Percentiles rank a stretch among this genome's conserved stretches.
These are phyloP conservation scores for Pestalotiopsis sp. DNA, from an alignment of 2,329 filamentous ascomycete genomes.

Conservation along the genomic window DNA sequence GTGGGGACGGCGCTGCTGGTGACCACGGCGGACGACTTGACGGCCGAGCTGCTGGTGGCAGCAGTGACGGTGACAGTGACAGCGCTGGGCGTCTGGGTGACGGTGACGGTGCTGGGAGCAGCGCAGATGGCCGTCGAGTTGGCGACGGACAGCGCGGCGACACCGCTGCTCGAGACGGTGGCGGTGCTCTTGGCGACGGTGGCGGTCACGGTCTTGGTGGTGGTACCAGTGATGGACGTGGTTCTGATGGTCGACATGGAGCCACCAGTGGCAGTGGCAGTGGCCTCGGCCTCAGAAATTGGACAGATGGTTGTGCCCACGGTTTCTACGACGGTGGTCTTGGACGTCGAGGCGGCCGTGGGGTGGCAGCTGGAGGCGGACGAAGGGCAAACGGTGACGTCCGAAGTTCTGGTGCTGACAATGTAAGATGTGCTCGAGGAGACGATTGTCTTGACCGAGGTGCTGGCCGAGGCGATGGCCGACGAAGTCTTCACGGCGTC, in stretches of 20 bases:
- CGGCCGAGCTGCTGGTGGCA: not conserved
- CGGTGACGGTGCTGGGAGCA: not conserved
- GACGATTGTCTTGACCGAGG: not conserved
- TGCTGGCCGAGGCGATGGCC: not conserved
- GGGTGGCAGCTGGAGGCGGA: not conserved
- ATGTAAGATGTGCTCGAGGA: not conserved
- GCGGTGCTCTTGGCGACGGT: not conserved
- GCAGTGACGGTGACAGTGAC: not conserved
- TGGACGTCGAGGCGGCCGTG: not conserved
- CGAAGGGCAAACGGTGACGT: not conserved
- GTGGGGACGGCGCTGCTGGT: not conserved
- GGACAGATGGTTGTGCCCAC: not conserved
- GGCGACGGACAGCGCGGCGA: not conserved
- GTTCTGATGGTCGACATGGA: not conserved
- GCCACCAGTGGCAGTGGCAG: not conserved
- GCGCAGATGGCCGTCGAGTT: not conserved
- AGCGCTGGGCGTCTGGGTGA: not conserved
- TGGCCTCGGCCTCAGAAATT: not conserved
- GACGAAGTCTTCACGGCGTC: not conserved
- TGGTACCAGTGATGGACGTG: not conserved
- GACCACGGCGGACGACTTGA: not conserved
- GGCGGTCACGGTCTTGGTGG: not conserved
- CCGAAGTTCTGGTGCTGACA: not conserved
- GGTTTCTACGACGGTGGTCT: not conserved
- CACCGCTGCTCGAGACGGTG: not conserved